Evolutionary conservation across 148 eudicot genomes (phyloP), one percentile per base, ranked within the genome.

Genomic region (Oxyria digyna): DNA sequence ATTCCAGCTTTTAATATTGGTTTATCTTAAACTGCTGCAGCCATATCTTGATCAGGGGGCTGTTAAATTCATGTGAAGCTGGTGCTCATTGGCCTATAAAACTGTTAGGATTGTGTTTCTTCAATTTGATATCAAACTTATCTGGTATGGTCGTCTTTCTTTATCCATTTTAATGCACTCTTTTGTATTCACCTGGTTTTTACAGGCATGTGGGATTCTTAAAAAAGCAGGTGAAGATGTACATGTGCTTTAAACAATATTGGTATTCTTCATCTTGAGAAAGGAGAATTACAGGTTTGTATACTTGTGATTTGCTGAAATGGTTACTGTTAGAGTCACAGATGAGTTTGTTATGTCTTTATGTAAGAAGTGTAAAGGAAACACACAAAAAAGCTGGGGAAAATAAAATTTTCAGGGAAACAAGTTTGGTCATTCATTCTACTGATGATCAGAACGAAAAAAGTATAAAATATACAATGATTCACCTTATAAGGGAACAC

Each of bases 241-340:
- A 62, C 86, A 81, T 33, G 96, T 91, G 75, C 82, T 95, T 72
- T 91, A 49, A 95, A 91, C 74, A 88, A 95, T 76, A 87, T 95
- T 82, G 99, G 96, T 40, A 91, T 84, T 76, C 93, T 95, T 78
- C 99, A 95, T 74, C 82, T 95, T 75, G 99, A 91, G 76, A 91
- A 89, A 83, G 99, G 83, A 65, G 99, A 95, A 72, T 79, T 77
- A 73, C 89, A 91, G 99, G 99, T 95, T 43, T 68, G 80, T 66
- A 29, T 59, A 15, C 29, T 13, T 57, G 35, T 54, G 37, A 57
- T 57, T 57, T 54, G n/a, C n/a, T n/a, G 62, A 13, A 55, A 3
- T 24, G 38, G 29, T 29, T 29, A 54, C 11, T 54, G 62, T 24
- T 23, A n/a, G n/a, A 24, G 31, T 23, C 9, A 21, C 6, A 23